Evolutionary conservation across 306 rosid genomes (phyloP).

Genomic region (Astragalus glycyphyllos): DNA sequence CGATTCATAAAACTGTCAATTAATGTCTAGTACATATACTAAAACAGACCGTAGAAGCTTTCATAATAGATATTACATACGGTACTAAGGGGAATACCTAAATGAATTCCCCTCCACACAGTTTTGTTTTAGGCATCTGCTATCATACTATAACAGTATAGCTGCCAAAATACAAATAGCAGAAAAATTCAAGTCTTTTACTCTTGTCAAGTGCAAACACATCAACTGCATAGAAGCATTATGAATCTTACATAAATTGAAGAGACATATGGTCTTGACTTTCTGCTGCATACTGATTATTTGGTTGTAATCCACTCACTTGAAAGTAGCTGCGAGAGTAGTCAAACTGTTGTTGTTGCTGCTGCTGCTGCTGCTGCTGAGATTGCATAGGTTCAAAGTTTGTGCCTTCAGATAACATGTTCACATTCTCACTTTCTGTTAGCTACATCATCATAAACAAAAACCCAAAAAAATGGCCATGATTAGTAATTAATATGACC

Average conservation of each 20-base stretch:
- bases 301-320: conserved; percentile 76
- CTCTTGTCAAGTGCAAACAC: conserved; percentile 26
- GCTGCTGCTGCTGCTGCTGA: conserved; percentile 37
- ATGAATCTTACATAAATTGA: conserved; percentile 68
- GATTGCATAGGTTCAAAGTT: conserved; percentile 63
- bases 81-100: conserved; percentile 14
- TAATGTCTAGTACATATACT: too few species aligned
- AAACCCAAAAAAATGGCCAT: background rate
- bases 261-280: conserved; percentile 76
- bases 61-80: conserved; percentile 30
- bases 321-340: conserved; percentile 77
- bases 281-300: conserved; percentile 50
- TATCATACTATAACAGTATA: background rate
- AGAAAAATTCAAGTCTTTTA: conserved; percentile 30
- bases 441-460: conserved; percentile 48
- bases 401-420: conserved; percentile 50
- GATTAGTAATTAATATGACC: background rate
- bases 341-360: conserved; percentile 49
- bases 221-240: conserved; percentile 38
- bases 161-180: conserved; percentile 28
- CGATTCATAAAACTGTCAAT: too few species aligned
- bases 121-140: conserved; percentile 5
- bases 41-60: conserved; percentile 8
- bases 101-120: background rate
- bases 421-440: conserved; percentile 65